Evolutionary conservation across 305 asterid genomes (phyloP).

Genomic region (Fraxinus velutina): DNA sequence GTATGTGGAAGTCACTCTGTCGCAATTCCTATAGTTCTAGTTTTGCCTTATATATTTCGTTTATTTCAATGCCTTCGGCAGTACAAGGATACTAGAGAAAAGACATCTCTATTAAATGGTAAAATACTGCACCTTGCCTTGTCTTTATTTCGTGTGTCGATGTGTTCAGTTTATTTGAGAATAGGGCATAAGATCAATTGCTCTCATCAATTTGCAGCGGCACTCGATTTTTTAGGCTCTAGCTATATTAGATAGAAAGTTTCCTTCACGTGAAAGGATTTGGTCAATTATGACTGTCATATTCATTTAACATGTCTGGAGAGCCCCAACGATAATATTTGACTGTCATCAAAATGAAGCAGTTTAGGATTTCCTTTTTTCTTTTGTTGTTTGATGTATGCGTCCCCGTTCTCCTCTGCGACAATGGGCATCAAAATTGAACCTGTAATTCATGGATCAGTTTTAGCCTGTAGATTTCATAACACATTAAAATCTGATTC

Average conservation of each 20-base stretch:
- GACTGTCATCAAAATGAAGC: not conserved
- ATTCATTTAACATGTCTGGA: not conserved
- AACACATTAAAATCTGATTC: not conserved
- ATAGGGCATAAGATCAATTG: not conserved
- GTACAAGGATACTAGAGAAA: conserved; percentile 89
- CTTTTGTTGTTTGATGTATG: not conserved
- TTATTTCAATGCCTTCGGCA: conserved; percentile 96
- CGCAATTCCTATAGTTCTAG: conserved; percentile 86
- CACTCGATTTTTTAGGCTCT: not conserved
- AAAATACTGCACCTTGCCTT: conserved; percentile 22
- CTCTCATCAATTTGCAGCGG: not conserved
- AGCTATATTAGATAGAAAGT: not conserved
- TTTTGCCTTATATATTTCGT: conserved; percentile 88
- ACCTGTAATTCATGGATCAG: not conserved
- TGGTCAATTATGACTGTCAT: not conserved
- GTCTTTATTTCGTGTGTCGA: not conserved
- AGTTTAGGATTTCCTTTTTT: not conserved
- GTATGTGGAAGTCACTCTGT: conserved; percentile 97
- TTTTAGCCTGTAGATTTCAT: not conserved
- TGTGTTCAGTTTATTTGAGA: not conserved
- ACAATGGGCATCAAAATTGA: not conserved
- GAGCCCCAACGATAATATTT: not conserved
- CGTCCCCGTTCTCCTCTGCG: not conserved
- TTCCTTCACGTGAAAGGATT: not conserved
- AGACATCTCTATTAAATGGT: conserved; percentile 79